Base-by-base conservation (phyloP, 441 rosid species). In the Iberis amara region DNA sequence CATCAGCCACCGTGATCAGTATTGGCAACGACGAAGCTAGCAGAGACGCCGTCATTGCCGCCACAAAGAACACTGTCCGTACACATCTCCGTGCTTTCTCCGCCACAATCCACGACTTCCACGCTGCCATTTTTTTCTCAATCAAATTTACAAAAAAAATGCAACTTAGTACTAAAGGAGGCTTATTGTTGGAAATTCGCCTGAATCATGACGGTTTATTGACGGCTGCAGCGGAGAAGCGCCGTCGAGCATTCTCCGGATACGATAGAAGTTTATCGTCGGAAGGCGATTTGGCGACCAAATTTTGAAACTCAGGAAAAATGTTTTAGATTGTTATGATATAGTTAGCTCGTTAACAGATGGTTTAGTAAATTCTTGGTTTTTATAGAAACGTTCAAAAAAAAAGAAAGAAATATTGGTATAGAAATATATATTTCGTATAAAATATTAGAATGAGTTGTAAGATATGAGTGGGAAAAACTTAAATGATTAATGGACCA, bases 11-110 rank as follows among this genome's bases (percentile, higher is more conserved):
- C 45, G 96, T 80, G 64, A 86, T 92, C 45, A 90, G 67, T 49
- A 90, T 65, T 32, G 96, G 96, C 51, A 90, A 68, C 36, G 96
- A 90, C 14, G 96, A 86, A 15, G 76, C 86, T 55, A 86, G 56
- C n/a, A 90, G 76, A 54, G 97, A 90, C 26, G 80, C 86, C 54
- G 73, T 76, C 97, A 90, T 90, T 73, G 97, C 86, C 64, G 81
- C 82, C 70, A 90, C 72, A 68, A 90, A 90, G 68, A 82, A 86
- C 57, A 69, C 75, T 38, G 97, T 90, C 59, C 94, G 48, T 0
- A 69, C 47, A 51, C 77, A 73, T 66, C 97, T 77, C 63, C 79
- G 62, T 39, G 59, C 72, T 75, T 86, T 90, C 42, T 90, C 97
- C 55, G 81, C 63, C 61, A 76, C 57, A 73, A 77, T 57, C 66